Percentiles rank a stretch among this genome's conserved stretches.
Conservation (phyloP, 2,329 filamentous ascomycete species). For the Orbilia ellipsospora region DNA sequence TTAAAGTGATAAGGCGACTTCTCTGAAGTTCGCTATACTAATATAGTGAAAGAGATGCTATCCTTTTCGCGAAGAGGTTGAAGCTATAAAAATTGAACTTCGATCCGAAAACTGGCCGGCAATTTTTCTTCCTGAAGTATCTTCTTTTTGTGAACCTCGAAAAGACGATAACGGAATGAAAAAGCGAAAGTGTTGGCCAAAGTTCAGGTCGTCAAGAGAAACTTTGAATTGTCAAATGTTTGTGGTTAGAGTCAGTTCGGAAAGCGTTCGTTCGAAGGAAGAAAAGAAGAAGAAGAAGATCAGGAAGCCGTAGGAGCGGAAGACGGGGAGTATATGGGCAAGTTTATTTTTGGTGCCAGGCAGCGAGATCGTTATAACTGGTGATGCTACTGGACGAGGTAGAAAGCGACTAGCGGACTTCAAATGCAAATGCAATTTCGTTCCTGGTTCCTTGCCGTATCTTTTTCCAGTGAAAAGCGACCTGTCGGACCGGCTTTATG, state of each 20-base stretch:
- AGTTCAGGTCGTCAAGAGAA: conserved; percentile 56
- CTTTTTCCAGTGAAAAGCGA: conserved; percentile 6
- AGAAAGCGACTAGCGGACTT: conserved; percentile 17
- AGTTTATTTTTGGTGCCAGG: conserved; percentile 55
- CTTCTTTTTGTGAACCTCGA: conserved; percentile 49
- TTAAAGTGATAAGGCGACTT: conserved; percentile 64
- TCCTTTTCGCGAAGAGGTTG: conserved; percentile 42
- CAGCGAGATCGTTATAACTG: conserved; percentile 42
- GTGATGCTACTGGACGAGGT: conserved; percentile 42
- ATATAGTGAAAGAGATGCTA: conserved; percentile 46
- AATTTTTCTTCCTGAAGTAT: conserved; percentile 56
- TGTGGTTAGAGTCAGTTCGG: conserved; percentile 40
- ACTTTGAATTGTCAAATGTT: conserved; percentile 53
- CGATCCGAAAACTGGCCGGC: conserved; percentile 53
- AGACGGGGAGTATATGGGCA: conserved; percentile 52
- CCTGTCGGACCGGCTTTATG: not conserved
- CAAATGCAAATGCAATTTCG: conserved; percentile 48
- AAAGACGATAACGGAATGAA: conserved; percentile 55
- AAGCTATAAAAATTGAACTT: conserved; percentile 28
- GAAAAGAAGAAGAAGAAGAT: conserved; percentile 56
- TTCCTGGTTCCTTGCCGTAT: conserved; percentile 41
- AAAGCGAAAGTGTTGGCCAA: conserved; percentile 53
- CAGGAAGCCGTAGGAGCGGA: conserved; percentile 57
- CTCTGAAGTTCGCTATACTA: conserved; percentile 63
- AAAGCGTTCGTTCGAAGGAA: conserved; percentile 39